These are phyloP conservation scores for Fragilaria radians DNA, from an alignment of 108 stramenopile species.

Conservation along the genomic window DNA sequence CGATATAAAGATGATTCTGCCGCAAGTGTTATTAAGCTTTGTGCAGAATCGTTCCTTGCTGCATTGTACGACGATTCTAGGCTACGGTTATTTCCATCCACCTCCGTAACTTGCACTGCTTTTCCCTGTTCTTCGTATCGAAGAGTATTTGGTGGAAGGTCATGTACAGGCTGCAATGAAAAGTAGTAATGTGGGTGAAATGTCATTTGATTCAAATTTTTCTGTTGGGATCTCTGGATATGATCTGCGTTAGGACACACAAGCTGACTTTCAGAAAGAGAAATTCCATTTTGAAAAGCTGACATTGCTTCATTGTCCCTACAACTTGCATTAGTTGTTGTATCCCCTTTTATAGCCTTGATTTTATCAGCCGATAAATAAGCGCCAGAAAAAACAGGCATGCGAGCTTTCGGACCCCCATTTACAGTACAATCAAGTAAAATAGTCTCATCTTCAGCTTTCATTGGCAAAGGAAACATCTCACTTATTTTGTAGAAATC, in stretches of 20 bases:
- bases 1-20: no score
- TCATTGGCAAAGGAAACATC: conserved; percentile 45
- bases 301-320: not conserved
- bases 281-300: not conserved
- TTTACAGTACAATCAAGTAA: conserved; percentile 45
- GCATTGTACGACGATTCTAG: no score
- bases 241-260: not conserved
- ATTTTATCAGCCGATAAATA: not conserved
- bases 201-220: not conserved
- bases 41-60: no score
- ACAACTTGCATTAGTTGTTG: not conserved
- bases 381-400: conserved; percentile 38
- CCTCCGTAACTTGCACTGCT: no score
- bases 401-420: conserved; percentile 60
- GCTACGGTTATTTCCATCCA: no score
- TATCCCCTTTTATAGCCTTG: not conserved
- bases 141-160: no score
- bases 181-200: conserved; percentile 3
- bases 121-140: no score
- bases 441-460: conserved; percentile 36
- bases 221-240: not conserved
- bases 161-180: no score
- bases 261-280: not conserved
- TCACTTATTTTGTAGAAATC: conserved; percentile 49
- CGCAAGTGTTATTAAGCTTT: no score